Percentiles rank a stretch among this genome's conserved stretches.
These are phyloP conservation scores for Cyphellophora attinorum DNA, from an alignment of 2,329 filamentous ascomycete species.

Conservation along the genomic window DNA sequence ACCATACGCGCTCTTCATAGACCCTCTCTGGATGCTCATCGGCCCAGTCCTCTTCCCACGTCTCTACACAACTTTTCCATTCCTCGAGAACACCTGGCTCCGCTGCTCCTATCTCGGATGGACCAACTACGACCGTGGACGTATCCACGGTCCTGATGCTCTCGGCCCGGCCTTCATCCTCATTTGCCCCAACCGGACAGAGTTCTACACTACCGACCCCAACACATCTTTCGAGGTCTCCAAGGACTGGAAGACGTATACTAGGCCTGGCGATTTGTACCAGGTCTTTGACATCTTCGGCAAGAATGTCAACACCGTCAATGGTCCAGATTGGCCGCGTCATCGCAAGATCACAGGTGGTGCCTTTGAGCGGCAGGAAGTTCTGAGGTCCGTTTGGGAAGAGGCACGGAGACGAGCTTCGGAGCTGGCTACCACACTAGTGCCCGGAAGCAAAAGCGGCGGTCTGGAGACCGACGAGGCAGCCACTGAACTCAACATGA, in stretches of 20 bases:
- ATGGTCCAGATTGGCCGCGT: constrained; percentile 30
- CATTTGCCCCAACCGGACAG: constrained; percentile 6
- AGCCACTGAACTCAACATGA: constrained; percentile 24
- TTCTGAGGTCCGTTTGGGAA: constrained; percentile 30
- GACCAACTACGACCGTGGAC: constrained; percentile 5
- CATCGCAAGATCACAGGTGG: constrained; percentile 33
- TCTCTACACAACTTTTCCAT: constrained; percentile 1
- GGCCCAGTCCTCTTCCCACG: constrained; percentile 5
- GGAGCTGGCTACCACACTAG: constrained; percentile 20
- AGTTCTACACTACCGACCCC: constrained; percentile 12
- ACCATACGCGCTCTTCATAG: too few relatives aligned
- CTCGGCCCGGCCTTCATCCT: constrained; percentile 10
- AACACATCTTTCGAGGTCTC: constrained; percentile 6
- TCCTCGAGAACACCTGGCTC: constrained; percentile 5
- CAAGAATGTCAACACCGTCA: constrained; percentile 7
- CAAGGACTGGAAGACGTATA: constrained; percentile 9
- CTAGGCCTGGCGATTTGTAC: constrained; percentile 9
- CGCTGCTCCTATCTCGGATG: constrained; percentile 8
- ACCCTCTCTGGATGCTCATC: constrained; percentile 7
- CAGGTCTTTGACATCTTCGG: constrained; percentile 13
- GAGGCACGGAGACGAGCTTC: constrained; percentile 24
- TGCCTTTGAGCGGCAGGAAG: constrained; percentile 36
- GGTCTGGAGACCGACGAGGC: constrained; percentile 7
- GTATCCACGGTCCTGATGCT: constrained; percentile 2
- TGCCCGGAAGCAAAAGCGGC: neutral